These are phyloP conservation scores for Papilionanthe hybrid DNA, from an alignment of 116 monocot species.

Conservation along the genomic window DNA sequence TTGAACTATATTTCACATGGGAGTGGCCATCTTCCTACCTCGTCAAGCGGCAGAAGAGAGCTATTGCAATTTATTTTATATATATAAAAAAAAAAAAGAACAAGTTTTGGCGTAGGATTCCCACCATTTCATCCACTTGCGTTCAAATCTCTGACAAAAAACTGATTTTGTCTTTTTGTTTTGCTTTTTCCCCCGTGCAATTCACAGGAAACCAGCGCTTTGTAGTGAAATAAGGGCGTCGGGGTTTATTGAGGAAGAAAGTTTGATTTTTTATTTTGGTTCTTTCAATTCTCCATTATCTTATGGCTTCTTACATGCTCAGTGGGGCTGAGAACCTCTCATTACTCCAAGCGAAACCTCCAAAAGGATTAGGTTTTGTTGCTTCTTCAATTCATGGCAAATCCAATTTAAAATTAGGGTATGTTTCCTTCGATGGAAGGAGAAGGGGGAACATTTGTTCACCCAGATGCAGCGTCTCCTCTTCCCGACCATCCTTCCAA, in stretches of 20 bases:
- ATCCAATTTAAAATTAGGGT: slow-evolving; percentile 3
- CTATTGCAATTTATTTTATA: too few species aligned
- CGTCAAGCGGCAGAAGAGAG: too few species aligned
- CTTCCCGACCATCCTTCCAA: slow-evolving; percentile 66
- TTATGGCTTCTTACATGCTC: slow-evolving; percentile 25
- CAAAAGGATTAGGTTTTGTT: slow-evolving; percentile 8
- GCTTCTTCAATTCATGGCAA: not conserved
- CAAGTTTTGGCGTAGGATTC: too few species aligned
- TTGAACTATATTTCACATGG: too few species aligned
- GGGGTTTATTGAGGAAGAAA: not conserved
- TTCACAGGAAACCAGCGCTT: not conserved
- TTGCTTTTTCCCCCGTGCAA: too few species aligned
- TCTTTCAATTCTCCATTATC: not conserved
- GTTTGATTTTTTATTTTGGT: not conserved
- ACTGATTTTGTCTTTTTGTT: too few species aligned
- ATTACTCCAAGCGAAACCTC: slow-evolving; percentile 4
- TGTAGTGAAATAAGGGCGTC: not conserved
- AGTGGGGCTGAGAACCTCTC: slow-evolving; percentile 20
- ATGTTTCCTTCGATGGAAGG: not conserved
- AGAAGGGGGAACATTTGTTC: slow-evolving; percentile 1
- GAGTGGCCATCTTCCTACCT: too few species aligned
- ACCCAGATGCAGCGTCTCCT: slow-evolving; percentile 42
- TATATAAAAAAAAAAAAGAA: too few species aligned
- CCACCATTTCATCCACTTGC: too few species aligned
- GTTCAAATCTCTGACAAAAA: too few species aligned